phyloP scores from a whole-genome alignment of 1,284 basidiomycete species.

The Moesziomyces sp. region DNA sequence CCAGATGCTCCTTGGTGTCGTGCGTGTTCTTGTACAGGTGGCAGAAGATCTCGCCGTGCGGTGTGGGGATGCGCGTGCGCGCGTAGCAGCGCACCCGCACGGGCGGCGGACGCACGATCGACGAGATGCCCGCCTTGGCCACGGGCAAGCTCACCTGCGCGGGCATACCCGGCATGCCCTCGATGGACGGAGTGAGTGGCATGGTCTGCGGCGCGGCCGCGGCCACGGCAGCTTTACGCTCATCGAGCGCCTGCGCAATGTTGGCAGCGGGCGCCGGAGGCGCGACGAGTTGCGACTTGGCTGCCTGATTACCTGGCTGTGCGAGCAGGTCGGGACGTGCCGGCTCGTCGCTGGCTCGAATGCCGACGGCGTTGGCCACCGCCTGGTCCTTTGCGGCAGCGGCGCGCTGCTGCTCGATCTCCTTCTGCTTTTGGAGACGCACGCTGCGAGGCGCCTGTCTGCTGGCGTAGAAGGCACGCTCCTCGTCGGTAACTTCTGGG shows the following conservation, averaged over 20 bases:
- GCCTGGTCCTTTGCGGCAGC: conserved; percentile 5
- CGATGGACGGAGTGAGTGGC: conserved; percentile 18
- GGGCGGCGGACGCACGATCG: conserved; percentile 55
- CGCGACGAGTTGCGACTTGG: conserved; percentile 21
- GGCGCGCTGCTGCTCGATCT: conserved; percentile 31
- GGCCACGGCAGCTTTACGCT: conserved; percentile 37
- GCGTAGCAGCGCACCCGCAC: conserved; percentile 84
- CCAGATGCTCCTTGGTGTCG: conserved; percentile 94
- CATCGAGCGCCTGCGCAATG: conserved; percentile 34
- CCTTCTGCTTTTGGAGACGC: conserved; percentile 38
- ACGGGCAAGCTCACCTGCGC: conserved; percentile 27
- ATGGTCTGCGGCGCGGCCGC: conserved; percentile 9
- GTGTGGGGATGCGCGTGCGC: conserved; percentile 94
- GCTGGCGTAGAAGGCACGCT: conserved; percentile 45
- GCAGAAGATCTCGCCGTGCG: conserved; percentile 91
- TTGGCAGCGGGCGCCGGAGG: conserved; percentile 19
- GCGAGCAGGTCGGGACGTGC: conserved; percentile 22
- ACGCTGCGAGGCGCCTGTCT: conserved; percentile 51
- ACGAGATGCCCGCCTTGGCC: conserved; percentile 37
- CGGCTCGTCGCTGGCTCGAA: conserved; percentile 38
- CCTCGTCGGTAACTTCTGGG: conserved; percentile 50
- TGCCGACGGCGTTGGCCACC: conserved; percentile 9
- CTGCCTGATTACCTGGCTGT: conserved; percentile 39
- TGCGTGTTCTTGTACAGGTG: conserved; percentile 90
- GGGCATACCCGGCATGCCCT: conserved; percentile 13